Base-by-base conservation (phyloP, 2,329 filamentous ascomycete species). In the Phialocephala subalpina region DNA sequence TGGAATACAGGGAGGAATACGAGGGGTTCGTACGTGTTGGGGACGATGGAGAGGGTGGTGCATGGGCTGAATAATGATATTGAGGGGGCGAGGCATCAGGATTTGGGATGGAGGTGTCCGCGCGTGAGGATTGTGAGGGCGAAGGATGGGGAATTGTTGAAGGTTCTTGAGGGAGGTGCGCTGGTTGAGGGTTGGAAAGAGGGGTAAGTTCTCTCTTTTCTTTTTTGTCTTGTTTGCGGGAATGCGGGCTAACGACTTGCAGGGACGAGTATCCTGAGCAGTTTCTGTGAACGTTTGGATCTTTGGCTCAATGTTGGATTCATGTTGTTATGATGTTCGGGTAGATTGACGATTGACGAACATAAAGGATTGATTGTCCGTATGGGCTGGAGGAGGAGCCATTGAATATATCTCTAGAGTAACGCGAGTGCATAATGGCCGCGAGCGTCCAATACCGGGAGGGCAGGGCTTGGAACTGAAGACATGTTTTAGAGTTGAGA, bases 101-200 rank as follows among this genome's bases (percentile, higher is more conserved):
- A 73, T 64, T 69, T 68, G 4, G 68, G 67, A 2, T 76, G 73
- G 74, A 58, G 66, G 29, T 70, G 72, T 65, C 74, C 74, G 12
- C 62, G 63, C 20, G 65, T 75, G 2, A 69, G 60, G 16, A 72
- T 75, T 35, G n/a, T 71, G 12, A 57, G 64, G 35, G 20, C 33
- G 1, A 25, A 60, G n/a, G 69, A 63, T 3, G 71, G 70, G n/a
- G 60, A 68, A 11, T 62, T 61, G 38, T 27, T 69, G 36, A 62
- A 29, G 11, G 59, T 66, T 35, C 55, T 75, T 57, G 58, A 67
- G 20, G 68, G 67, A 0, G 74, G 73, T 14, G 65, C 69, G 25
- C 56, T 65, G 49, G 63, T 68, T 38, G 70, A 70, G 4, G 72
- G 70, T 1, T 73, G 66, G 71, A 60, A 58, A 52, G 33, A 56